Percentiles rank a stretch among this genome's conserved stretches.
Conservation (phyloP, 2,329 filamentous ascomycete genomes). For the Chaetomiaceae sp. region DNA sequence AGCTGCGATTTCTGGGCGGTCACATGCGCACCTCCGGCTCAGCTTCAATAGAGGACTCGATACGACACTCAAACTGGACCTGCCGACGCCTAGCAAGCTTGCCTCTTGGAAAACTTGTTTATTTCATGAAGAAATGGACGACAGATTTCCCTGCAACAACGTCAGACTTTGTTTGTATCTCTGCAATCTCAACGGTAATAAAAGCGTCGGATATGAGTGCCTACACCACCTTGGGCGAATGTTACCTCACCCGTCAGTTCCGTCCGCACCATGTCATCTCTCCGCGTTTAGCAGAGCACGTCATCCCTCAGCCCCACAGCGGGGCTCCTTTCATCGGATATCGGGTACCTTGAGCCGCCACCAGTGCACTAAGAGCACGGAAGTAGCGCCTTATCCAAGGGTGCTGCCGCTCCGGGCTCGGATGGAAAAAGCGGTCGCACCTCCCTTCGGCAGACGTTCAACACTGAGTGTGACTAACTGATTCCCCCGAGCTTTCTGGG, state of each 20-base stretch:
- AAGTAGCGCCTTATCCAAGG: not conserved
- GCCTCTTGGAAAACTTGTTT: too few species aligned
- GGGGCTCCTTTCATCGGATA: conserved; percentile 7
- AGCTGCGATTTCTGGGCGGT: too few species aligned
- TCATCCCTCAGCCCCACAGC: conserved; percentile 16
- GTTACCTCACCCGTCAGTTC: too few species aligned
- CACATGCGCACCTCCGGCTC: too few species aligned
- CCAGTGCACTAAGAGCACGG: not conserved
- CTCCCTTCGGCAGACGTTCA: not conserved
- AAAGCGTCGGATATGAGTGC: not conserved
- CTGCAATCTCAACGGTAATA: not conserved
- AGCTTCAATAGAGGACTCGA: too few species aligned
- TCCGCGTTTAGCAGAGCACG: conserved; percentile 13
- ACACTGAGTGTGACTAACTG: not conserved
- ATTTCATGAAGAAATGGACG: too few species aligned
- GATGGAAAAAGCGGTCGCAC: conserved; percentile 15
- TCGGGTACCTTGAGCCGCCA: conserved; percentile 2
- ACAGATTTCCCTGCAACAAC: too few species aligned
- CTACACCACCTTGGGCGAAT: not conserved
- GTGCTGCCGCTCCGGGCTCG: conserved; percentile 12
- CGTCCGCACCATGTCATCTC: too few species aligned
- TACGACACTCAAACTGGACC: too few species aligned
- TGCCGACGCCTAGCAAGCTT: too few species aligned
- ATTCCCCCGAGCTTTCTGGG: not conserved
- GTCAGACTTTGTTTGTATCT: too few species aligned